Conservation (phyloP, 2,329 filamentous ascomycete genomes). For the Ophiostoma sp. region DNA sequence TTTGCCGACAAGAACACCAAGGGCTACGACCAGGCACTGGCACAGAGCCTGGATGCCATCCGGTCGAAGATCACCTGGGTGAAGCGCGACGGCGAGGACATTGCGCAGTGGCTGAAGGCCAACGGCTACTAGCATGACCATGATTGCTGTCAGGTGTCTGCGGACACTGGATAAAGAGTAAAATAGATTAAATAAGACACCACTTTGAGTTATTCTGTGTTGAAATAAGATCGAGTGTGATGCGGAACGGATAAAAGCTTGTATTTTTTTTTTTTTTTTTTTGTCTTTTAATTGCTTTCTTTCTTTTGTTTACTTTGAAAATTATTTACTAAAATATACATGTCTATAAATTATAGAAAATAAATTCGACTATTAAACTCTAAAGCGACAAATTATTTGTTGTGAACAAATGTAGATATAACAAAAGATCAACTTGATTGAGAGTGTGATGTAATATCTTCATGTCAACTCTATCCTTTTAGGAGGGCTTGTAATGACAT, state of each 20-base stretch:
- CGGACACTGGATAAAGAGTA: neutral
- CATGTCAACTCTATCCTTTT: too few species aligned
- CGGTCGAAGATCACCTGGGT: constrained; percentile 81
- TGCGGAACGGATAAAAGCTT: too few species aligned
- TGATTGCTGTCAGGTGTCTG: neutral
- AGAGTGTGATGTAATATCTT: too few species aligned
- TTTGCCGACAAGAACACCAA: constrained; percentile 76
- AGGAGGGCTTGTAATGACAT: neutral
- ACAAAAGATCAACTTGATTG: too few species aligned
- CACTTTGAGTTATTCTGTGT: neutral
- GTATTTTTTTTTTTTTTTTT: too few species aligned
- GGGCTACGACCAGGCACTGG: constrained; percentile 78
- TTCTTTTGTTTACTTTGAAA: too few species aligned
- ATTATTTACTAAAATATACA: too few species aligned
- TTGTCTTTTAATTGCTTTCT: too few species aligned
- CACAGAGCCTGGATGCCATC: constrained; percentile 83
- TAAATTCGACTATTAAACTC: too few species aligned
- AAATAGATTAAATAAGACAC: neutral
- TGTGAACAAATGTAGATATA: too few species aligned
- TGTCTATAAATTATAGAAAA: too few species aligned
- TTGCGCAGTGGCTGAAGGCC: constrained; percentile 41
- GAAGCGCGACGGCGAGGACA: constrained; percentile 68
- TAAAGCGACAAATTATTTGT: too few species aligned
- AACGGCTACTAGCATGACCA: constrained; percentile 32
- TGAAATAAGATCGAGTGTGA: neutral